Conservation (phyloP, 169 alveolate genomes). For the Eimeria zaria region DNA sequence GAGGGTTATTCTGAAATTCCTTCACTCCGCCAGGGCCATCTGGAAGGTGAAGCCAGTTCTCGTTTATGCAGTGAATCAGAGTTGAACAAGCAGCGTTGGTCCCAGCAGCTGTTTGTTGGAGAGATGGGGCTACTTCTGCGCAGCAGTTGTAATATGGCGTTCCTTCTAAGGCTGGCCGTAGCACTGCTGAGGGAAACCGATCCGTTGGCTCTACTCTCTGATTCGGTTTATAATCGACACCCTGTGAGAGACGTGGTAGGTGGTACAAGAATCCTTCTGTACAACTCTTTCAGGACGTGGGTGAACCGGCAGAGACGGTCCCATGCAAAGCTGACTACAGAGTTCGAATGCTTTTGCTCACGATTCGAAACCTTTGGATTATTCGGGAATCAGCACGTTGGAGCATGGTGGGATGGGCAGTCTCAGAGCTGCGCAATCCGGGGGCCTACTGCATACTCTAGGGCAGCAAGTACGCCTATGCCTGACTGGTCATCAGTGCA, state of each 20-base stretch:
- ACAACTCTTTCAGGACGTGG: slow-evolving; percentile 58
- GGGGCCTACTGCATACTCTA: neutral
- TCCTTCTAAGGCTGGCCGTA: neutral
- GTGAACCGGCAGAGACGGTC: slow-evolving; percentile 26
- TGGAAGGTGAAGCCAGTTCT: slow-evolving; percentile 30
- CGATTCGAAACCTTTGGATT: slow-evolving; percentile 14
- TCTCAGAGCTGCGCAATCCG: neutral
- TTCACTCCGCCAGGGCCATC: slow-evolving; percentile 56
- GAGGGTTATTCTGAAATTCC: slow-evolving; percentile 53
- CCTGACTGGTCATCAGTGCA: neutral
- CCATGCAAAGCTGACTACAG: slow-evolving; percentile 15
- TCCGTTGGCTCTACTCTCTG: neutral
- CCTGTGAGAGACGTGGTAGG: neutral
- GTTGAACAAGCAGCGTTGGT: slow-evolving; percentile 55
- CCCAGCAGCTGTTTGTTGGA: neutral
- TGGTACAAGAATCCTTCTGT: slow-evolving; percentile 5
- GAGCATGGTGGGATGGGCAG: neutral
- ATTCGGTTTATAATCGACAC: neutral
- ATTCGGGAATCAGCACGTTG: neutral
- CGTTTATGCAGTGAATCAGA: neutral
- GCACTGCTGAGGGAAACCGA: slow-evolving; percentile 23
- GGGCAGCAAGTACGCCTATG: neutral
- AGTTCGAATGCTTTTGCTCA: neutral
- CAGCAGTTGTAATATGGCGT: slow-evolving; percentile 23
- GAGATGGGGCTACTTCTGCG: slow-evolving; percentile 62